Conservation (phyloP, 2,329 filamentous ascomycete genomes). For the Kalmusia sp. region DNA sequence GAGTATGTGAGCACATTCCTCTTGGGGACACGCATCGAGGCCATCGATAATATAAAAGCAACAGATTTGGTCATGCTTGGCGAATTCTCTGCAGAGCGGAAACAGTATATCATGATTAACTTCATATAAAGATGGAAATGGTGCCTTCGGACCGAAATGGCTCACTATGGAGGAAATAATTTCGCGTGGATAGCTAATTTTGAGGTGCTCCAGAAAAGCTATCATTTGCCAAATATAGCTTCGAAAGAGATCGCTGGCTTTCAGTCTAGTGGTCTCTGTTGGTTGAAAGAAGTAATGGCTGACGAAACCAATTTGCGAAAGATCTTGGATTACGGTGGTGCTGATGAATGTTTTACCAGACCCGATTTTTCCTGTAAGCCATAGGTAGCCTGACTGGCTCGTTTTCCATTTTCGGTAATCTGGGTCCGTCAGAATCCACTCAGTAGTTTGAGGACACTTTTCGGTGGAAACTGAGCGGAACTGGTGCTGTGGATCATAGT, state of each 20-base stretch:
- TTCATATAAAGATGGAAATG: background rate
- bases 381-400: background rate
- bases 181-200: background rate
- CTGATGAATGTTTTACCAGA: slow-evolving; percentile 1
- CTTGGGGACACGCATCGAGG: background rate
- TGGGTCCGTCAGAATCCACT: background rate
- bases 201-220: background rate
- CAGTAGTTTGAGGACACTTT: background rate
- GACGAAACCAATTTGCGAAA: background rate
- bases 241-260: background rate
- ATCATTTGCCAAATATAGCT: background rate
- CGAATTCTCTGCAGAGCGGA: background rate
- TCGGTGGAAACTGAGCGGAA: background rate
- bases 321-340: background rate
- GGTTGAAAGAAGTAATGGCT: background rate
- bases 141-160: background rate
- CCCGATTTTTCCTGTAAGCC: background rate
- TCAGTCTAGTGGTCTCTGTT: background rate
- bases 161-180: background rate
- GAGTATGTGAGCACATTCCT: background rate
- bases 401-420: background rate
- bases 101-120: background rate
- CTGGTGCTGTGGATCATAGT: background rate
- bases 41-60: background rate
- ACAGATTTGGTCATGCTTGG: background rate